Percentiles rank a stretch among this genome's conserved stretches.
phyloP scores from a whole-genome alignment of 2,329 filamentous ascomycete genomes.

The Diaporthe velutina region DNA sequence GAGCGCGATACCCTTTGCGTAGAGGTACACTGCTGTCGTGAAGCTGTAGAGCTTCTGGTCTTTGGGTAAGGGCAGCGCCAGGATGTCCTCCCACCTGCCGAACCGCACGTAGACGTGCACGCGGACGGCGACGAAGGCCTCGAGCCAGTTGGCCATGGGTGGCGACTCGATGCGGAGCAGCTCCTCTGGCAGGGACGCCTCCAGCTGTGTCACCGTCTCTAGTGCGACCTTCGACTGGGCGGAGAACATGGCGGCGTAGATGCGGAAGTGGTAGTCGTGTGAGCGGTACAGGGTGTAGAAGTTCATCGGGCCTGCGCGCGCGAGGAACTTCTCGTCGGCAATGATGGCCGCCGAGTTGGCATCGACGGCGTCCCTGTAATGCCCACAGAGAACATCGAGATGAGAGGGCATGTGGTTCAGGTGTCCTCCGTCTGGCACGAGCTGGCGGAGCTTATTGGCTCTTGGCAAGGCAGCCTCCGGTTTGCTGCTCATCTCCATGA shows the following conservation, averaged over 20 bases:
- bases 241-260: constrained; percentile 85
- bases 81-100: constrained; percentile 77
- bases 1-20: constrained; percentile 76
- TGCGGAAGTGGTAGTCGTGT: constrained; percentile 80
- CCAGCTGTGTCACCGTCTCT: constrained; percentile 70
- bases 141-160: constrained; percentile 85
- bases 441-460: constrained; percentile 72
- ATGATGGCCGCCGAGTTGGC: constrained; percentile 76
- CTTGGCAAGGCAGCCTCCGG: constrained; percentile 72
- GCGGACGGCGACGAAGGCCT: constrained; percentile 76
- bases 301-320: constrained; percentile 70
- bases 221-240: constrained; percentile 74
- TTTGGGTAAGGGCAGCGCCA: constrained; percentile 66
- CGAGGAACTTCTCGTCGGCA: constrained; percentile 77
- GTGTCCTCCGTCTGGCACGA: constrained; percentile 79
- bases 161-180: constrained; percentile 74
- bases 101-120: constrained; percentile 81
- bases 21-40: constrained; percentile 76
- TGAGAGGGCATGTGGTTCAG: constrained; percentile 78
- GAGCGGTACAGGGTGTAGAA: constrained; percentile 84
- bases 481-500: constrained; percentile 65
- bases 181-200: constrained; percentile 72
- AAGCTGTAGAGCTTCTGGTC: constrained; percentile 75
- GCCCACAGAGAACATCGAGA: constrained; percentile 79
- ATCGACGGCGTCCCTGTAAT: constrained; percentile 75